phyloP scores from a whole-genome alignment of 2,329 filamentous ascomycete genomes.

The Ambrosiella xylebori region DNA sequence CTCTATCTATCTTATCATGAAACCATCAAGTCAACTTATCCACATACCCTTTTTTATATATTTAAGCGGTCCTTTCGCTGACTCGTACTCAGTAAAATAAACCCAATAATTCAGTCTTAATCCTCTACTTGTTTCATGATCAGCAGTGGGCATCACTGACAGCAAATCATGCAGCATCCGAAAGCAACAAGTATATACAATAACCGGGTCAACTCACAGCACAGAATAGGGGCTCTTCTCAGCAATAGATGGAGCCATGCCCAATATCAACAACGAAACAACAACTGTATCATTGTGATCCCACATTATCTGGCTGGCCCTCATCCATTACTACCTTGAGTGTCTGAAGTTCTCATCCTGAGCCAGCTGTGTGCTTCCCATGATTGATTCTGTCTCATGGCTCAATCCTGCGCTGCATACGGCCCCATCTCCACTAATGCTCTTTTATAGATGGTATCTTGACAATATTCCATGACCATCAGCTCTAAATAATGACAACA shows the following conservation, averaged over 20 bases:
- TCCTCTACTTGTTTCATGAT: no score
- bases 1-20: no score
- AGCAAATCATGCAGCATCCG: no score
- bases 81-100: no score
- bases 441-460: no score
- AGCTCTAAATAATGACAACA: no score
- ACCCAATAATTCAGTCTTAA: no score
- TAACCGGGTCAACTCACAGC: not conserved
- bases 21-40: no score
- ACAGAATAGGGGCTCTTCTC: not conserved
- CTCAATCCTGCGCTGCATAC: not conserved
- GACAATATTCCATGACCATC: no score
- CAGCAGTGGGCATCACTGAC: no score
- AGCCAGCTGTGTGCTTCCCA: not conserved
- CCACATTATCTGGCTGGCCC: not conserved
- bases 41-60: no score
- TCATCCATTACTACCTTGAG: not conserved
- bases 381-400: not conserved
- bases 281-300: not conserved
- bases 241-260: not conserved
- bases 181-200: not conserved
- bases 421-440: not conserved
- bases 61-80: no score
- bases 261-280: not conserved
- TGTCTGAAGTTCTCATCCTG: not conserved